phyloP scores from a whole-genome alignment of 164 flowering plant species.

The Kingdonia uniflora region DNA sequence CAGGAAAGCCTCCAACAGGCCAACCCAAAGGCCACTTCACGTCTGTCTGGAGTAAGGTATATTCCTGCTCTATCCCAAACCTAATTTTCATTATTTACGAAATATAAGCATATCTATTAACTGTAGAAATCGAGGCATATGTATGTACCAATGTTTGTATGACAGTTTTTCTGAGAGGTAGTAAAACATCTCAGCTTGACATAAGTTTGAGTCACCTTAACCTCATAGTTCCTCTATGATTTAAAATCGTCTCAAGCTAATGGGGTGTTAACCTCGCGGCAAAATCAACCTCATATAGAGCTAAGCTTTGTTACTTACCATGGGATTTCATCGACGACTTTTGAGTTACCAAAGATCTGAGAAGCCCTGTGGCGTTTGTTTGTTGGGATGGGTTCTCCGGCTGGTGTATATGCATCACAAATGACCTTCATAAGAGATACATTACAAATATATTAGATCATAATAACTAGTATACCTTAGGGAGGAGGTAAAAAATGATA shows the following conservation, averaged over 20 bases:
- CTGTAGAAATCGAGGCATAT: no score
- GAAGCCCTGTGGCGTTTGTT: slow-evolving; percentile 89
- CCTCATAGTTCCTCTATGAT: no score
- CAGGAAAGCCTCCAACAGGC: slow-evolving; percentile 98
- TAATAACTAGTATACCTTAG: no score
- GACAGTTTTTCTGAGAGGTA: no score
- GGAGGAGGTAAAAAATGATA: no score
- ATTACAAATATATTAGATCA: not conserved
- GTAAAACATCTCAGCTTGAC: not conserved
- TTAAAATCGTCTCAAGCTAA: no score
- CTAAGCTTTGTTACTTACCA: slow-evolving; percentile 55
- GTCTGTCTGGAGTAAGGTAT: slow-evolving; percentile 76
- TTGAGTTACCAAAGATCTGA: slow-evolving; percentile 56
- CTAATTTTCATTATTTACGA: slow-evolving; percentile 22
- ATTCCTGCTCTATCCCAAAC: slow-evolving; percentile 97
- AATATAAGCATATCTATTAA: not conserved
- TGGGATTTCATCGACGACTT: slow-evolving; percentile 72
- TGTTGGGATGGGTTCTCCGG: slow-evolving; percentile 94
- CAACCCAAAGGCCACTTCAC: slow-evolving; percentile 98
- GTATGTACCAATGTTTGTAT: no score
- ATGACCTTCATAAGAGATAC: slow-evolving; percentile 46
- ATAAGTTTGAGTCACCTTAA: no score
- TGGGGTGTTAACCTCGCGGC: no score
- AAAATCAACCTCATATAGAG: not conserved
- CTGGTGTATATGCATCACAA: slow-evolving; percentile 87